Percentiles rank a stretch among this genome's conserved stretches.
Conservation (phyloP, 441 rosid genomes). For the Eutrema salsugineum region DNA sequence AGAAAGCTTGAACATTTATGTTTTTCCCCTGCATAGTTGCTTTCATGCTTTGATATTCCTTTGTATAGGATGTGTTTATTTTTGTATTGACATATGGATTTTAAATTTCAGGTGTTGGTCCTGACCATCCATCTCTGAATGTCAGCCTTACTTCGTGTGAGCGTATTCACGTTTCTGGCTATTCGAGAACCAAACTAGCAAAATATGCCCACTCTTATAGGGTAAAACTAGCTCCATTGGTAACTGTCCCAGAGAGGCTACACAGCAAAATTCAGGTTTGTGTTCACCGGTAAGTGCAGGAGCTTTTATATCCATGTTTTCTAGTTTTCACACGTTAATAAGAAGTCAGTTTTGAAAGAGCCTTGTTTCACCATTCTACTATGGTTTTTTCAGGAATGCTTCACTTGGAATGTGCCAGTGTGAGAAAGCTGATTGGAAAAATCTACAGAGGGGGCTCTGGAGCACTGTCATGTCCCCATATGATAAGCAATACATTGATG, state of each 20-base stretch:
- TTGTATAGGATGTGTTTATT: neutral
- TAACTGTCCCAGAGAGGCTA: conserved; percentile 48
- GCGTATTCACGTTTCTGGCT: conserved; percentile 77
- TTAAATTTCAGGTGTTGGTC: conserved; percentile 45
- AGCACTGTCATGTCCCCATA: conserved; percentile 72
- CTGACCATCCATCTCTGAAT: conserved; percentile 45
- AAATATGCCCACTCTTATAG: conserved; percentile 63
- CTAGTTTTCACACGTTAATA: neutral
- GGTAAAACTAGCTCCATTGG: conserved; percentile 53
- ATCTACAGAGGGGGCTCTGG: conserved; percentile 62
- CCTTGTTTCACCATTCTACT: conserved; percentile 9
- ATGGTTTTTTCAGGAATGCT: conserved; percentile 55
- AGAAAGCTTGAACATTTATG: neutral
- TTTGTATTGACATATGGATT: neutral
- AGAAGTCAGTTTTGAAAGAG: neutral
- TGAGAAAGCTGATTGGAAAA: conserved; percentile 69
- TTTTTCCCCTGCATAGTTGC: neutral
- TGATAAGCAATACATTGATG: conserved; percentile 63
- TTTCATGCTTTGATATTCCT: neutral
- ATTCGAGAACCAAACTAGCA: conserved; percentile 49
- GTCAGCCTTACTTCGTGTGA: conserved; percentile 51
- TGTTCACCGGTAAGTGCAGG: conserved; percentile 61
- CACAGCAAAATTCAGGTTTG: conserved; percentile 69
- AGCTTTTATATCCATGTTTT: neutral
- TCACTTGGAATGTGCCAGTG: conserved; percentile 69